These are phyloP conservation scores for Claviceps cyperi DNA, from an alignment of 2,329 filamentous ascomycete species.

Conservation along the genomic window DNA sequence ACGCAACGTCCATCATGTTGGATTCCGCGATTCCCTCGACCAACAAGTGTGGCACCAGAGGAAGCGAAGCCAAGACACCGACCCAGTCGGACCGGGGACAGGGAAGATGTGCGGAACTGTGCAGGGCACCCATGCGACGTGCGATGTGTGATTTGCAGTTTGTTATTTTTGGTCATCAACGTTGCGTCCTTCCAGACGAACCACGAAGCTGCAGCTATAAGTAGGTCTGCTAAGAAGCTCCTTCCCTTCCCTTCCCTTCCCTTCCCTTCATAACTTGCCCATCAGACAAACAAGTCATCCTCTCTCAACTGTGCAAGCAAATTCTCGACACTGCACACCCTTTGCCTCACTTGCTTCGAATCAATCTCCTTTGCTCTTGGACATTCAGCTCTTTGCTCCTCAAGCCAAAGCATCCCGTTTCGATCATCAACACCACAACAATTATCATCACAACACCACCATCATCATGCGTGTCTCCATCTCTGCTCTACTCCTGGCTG, in stretches of 20 bases:
- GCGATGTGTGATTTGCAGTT: background rate
- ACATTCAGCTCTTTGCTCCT: background rate
- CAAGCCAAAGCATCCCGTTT: too few species aligned
- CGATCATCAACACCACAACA: background rate
- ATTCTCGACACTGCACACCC: background rate
- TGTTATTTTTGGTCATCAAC: background rate
- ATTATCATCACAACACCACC: background rate
- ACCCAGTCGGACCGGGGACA: background rate
- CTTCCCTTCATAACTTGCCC: background rate
- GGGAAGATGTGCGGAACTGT: background rate
- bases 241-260: background rate
- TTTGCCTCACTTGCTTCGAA: background rate
- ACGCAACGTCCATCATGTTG: background rate
- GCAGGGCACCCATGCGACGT: background rate
- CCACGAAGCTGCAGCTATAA: background rate
- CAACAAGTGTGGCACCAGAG: background rate
- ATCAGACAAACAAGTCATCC: background rate
- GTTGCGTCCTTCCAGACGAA: background rate
- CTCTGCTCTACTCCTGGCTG: constrained; percentile 12
- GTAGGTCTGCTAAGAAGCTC: background rate
- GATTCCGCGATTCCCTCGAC: background rate
- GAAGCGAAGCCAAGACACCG: background rate
- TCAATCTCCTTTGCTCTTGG: background rate
- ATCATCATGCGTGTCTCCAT: constrained; percentile 9
- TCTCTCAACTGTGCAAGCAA: background rate